Base-by-base conservation (phyloP, 2,329 filamentous ascomycete species). In the Uncinocarpus reesii region DNA sequence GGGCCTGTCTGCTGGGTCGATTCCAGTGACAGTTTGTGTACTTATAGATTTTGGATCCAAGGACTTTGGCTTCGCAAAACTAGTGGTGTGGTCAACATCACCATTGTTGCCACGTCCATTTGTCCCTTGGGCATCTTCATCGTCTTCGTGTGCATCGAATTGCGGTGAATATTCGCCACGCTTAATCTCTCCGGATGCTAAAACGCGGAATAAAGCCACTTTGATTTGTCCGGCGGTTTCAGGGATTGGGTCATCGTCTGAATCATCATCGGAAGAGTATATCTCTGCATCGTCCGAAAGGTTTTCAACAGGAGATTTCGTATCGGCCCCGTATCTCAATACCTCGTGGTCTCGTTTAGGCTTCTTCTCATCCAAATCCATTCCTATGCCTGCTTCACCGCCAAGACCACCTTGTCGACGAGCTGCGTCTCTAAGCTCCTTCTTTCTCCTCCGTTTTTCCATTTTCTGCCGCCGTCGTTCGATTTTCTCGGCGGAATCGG, bases 161-260 rank as follows among this genome's bases (percentile, higher is more conserved):
- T 96, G 92, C 10, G 92, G 92, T 1, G 89, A 95, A 66, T 96
- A 98, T 67, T 98, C 92, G 54, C 92, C 92, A 62, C 89, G 86
- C 70, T 95, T 96, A 62, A 98, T 94, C 65, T 96, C 92, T 11
- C 92, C 92, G 5, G 88, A 95, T 1, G 92, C 92, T 38, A 96
- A 74, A 7, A 98, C 92, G 23, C 92, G 81, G 67, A 95, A 96
- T 71, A 98, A 81, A 53, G 90, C 88, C 15, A 98, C 88, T 69
- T 96, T 96, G 71, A 98, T 98, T 69, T 98, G 92, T 7, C 92
- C 92, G 4, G 92, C 85, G 8, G 92, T 87, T 72, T 96, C 92
- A 10, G 90, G 88, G 50, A 80, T 74, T 1, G 86, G 86, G 57
- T 90, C 86, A 57, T 90, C 86, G 52, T 87, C 78, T 42, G 71